phyloP scores from a whole-genome alignment of 1,284 basidiomycete genomes.

The Pyrrhoderma noxium region DNA sequence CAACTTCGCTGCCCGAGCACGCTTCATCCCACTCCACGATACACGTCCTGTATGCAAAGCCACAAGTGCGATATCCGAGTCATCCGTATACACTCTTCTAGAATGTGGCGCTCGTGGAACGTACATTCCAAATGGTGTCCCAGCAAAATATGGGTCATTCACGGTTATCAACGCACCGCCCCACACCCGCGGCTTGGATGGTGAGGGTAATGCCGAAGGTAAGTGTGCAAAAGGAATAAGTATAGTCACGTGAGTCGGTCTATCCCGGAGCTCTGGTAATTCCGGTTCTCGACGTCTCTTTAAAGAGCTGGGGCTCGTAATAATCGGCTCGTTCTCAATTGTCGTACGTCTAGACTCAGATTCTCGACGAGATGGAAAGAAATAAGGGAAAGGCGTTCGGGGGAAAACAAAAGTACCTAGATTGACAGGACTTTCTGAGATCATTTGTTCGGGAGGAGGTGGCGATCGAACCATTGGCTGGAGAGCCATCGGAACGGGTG shows the following conservation, averaged over 20 bases:
- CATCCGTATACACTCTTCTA: conserved; percentile 60
- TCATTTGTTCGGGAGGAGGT: not conserved
- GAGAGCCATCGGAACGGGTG: conserved; percentile 15
- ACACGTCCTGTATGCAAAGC: conserved; percentile 62
- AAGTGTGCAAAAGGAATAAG: conserved; percentile 53
- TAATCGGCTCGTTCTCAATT: not conserved
- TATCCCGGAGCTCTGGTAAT: conserved; percentile 25
- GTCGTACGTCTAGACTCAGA: not conserved
- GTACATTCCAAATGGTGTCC: conserved; percentile 20
- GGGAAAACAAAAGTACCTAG: conserved; percentile 51
- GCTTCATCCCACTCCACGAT: conserved; percentile 49
- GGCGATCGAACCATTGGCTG: conserved; percentile 5
- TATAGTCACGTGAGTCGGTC: conserved; percentile 53
- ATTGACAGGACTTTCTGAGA: conserved; percentile 29
- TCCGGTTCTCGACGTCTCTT: conserved; percentile 24
- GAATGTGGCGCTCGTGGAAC: conserved; percentile 26
- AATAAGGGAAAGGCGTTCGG: conserved; percentile 35
- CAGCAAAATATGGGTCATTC: conserved; percentile 27
- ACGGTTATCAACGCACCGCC: conserved; percentile 43
- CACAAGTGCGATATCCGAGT: conserved; percentile 66
- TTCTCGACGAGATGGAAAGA: conserved; percentile 24
- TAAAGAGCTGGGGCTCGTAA: conserved; percentile 18
- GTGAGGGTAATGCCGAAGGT: conserved; percentile 41
- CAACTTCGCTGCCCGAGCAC: conserved; percentile 43
- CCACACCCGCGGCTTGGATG: conserved; percentile 47